A percentile compares a stretch with the other conserved stretches of the same genome.
phyloP scores from a whole-genome alignment of 1,284 basidiomycete species.

The Pulveroboletus sp. region DNA sequence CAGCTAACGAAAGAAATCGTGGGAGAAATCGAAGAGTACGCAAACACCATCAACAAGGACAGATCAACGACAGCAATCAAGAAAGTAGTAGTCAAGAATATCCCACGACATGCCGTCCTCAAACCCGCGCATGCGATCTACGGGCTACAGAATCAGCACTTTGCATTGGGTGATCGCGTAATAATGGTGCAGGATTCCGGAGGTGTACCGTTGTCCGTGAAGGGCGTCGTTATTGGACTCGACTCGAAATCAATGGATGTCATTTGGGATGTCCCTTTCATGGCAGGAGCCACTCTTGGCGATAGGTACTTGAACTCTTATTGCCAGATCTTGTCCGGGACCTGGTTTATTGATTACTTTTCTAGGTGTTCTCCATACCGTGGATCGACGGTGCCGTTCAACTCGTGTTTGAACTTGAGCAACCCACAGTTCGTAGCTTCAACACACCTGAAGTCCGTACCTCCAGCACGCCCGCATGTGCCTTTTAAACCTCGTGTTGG shows the following conservation, averaged over 20 bases:
- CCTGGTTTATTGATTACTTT: neutral
- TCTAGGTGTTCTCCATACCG: slow-evolving; percentile 85
- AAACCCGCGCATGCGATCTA: slow-evolving; percentile 92
- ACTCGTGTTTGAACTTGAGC: slow-evolving; percentile 83
- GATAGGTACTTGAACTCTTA: slow-evolving; percentile 57
- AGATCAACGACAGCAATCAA: slow-evolving; percentile 71
- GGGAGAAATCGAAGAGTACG: slow-evolving; percentile 73
- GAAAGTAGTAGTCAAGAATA: slow-evolving; percentile 86
- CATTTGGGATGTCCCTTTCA: slow-evolving; percentile 95
- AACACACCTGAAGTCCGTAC: slow-evolving; percentile 54
- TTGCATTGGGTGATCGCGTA: slow-evolving; percentile 92
- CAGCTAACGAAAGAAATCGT: slow-evolving; percentile 90
- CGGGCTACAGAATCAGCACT: slow-evolving; percentile 89
- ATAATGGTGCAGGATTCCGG: slow-evolving; percentile 95
- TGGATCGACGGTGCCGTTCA: slow-evolving; percentile 83
- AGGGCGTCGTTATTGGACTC: slow-evolving; percentile 92
- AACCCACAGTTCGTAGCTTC: slow-evolving; percentile 79
- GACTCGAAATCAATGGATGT: slow-evolving; percentile 89
- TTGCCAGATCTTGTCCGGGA: neutral
- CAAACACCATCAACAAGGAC: slow-evolving; percentile 63
- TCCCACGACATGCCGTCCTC: slow-evolving; percentile 92
- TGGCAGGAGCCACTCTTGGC: slow-evolving; percentile 88
- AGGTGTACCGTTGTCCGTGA: slow-evolving; percentile 88
- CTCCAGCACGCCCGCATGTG: slow-evolving; percentile 40
- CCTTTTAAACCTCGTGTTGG: slow-evolving; percentile 72